These are phyloP conservation scores for Plicaturopsis crispa DNA, from an alignment of 768 basidiomycete species.

Conservation along the genomic window DNA sequence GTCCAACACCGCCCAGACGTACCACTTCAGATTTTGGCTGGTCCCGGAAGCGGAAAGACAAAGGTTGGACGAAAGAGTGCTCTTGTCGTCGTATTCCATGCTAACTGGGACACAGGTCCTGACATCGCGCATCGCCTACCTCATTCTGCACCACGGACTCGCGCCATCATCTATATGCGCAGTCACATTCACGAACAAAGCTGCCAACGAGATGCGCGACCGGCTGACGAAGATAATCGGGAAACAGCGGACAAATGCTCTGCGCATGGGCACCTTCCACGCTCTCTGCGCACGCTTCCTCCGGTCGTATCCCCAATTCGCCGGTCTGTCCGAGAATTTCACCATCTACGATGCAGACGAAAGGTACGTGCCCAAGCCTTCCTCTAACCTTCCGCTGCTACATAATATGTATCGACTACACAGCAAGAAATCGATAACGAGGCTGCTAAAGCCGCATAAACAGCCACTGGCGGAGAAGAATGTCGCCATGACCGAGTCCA, in stretches of 20 bases:
- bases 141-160: slow-evolving; percentile 46
- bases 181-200: slow-evolving; percentile 88
- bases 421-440: slow-evolving; percentile 63
- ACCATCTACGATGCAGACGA: slow-evolving; percentile 79
- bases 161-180: slow-evolving; percentile 59
- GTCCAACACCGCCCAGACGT: slow-evolving; percentile 53
- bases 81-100: not conserved
- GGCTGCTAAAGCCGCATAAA: slow-evolving; percentile 50
- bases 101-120: slow-evolving; percentile 35
- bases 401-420: slow-evolving; percentile 3
- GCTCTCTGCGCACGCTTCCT: slow-evolving; percentile 68
- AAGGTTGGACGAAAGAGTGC: slow-evolving; percentile 28
- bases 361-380: slow-evolving; percentile 35
- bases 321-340: slow-evolving; percentile 66
- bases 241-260: slow-evolving; percentile 37
- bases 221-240: slow-evolving; percentile 66
- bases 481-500: slow-evolving; percentile 46
- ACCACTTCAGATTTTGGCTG: slow-evolving; percentile 77
- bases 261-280: slow-evolving; percentile 76
- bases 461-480: slow-evolving; percentile 37
- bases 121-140: slow-evolving; percentile 60
- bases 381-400: not conserved
- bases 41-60: slow-evolving; percentile 63
- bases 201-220: slow-evolving; percentile 79
- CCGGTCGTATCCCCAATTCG: slow-evolving; percentile 49